Evolutionary conservation across 768 basidiomycete species (phyloP).

Genomic region (Hygrocybe punicea): DNA sequence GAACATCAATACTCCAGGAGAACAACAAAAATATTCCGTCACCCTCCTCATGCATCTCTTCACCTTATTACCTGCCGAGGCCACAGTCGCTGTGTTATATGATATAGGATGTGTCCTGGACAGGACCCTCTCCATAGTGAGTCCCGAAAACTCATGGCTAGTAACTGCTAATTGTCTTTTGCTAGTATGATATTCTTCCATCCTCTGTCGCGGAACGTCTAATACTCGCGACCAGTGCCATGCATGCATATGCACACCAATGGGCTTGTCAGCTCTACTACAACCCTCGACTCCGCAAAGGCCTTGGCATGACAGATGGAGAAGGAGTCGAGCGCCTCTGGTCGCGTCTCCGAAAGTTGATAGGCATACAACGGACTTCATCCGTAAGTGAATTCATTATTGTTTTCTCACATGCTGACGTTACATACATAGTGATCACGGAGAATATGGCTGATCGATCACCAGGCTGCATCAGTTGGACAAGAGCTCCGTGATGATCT

Average conservation of each 20-base stretch:
- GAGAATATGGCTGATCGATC: constrained; percentile 35
- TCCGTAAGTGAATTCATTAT: constrained; percentile 23
- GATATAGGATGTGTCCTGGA: constrained; percentile 35
- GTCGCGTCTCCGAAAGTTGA: constrained; percentile 25
- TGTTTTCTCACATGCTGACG: not conserved
- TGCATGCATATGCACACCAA: constrained; percentile 37
- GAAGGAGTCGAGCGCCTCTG: constrained; percentile 36
- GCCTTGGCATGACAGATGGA: constrained; percentile 34
- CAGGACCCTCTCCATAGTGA: constrained; percentile 29
- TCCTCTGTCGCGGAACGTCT: constrained; percentile 16
- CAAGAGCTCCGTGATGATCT: constrained; percentile 27
- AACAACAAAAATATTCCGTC: constrained; percentile 32
- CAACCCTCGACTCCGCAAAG: constrained; percentile 28
- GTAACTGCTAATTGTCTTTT: constrained; percentile 23
- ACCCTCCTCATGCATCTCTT: constrained; percentile 32
- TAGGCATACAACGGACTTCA: constrained; percentile 14
- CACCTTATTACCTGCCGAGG: constrained; percentile 23
- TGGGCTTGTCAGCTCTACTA: constrained; percentile 37
- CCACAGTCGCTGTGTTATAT: constrained; percentile 25
- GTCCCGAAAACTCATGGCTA: constrained; percentile 20
- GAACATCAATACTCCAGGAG: constrained; percentile 32
- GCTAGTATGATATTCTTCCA: constrained; percentile 25
- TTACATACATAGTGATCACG: constrained; percentile 16
- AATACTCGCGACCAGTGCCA: constrained; percentile 26
- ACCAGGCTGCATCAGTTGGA: constrained; percentile 26